These are phyloP conservation scores for Gossypium thurberi DNA, from an alignment of 345 rosid species.

Conservation along the genomic window DNA sequence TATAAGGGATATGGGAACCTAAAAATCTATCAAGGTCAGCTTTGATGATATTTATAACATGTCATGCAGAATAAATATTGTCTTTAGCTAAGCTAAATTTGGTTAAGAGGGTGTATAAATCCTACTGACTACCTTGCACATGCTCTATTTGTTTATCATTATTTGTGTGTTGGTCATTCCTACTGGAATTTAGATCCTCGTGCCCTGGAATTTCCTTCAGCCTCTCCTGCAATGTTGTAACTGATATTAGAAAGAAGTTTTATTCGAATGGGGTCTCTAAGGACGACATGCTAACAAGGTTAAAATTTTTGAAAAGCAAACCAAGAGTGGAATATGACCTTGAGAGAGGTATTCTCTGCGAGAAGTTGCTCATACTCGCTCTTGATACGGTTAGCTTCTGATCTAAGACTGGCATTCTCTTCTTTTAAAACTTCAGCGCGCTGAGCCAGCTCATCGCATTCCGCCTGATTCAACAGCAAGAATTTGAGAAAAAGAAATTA, in stretches of 20 bases:
- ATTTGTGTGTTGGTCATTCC: conserved; percentile 37
- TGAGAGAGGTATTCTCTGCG: conserved; percentile 64
- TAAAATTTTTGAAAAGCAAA: background rate
- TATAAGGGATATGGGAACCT: conserved; percentile 16
- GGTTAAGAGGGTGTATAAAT: conserved; percentile 19
- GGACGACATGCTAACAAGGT: background rate
- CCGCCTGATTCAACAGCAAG: conserved; percentile 60
- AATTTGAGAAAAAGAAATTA: conserved; percentile 11
- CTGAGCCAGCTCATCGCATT: conserved; percentile 94
- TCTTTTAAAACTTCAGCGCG: conserved; percentile 73
- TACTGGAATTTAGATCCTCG: conserved; percentile 43
- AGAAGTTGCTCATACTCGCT: conserved; percentile 74
- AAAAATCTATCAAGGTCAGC: conserved; percentile 27
- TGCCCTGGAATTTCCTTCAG: conserved; percentile 51
- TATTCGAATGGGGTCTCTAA: background rate
- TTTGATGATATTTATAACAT: conserved; percentile 21
- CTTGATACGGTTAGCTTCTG: conserved; percentile 69
- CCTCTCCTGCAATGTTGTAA: conserved; percentile 50
- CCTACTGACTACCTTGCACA: conserved; percentile 30
- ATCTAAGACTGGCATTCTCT: conserved; percentile 75
- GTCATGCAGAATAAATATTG: conserved; percentile 30
- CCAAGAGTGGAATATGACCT: conserved; percentile 36
- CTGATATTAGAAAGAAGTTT: background rate
- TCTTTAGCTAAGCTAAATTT: conserved; percentile 25
- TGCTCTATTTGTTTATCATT: conserved; percentile 30